Evolutionary conservation across 257 asterid genomes (phyloP).

Genomic region (Jasminum sambac): DNA sequence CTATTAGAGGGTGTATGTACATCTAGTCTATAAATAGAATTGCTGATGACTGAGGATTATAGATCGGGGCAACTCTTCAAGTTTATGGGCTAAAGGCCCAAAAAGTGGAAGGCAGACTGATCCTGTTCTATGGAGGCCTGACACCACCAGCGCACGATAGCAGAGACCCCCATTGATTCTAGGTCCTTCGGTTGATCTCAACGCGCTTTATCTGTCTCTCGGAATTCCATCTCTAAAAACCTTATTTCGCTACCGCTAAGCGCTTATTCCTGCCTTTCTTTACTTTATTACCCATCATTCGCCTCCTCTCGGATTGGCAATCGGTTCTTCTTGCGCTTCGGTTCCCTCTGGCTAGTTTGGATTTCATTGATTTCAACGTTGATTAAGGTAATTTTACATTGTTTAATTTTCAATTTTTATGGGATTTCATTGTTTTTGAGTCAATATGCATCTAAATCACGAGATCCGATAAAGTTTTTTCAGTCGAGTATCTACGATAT

Average conservation of each 20-base stretch:
- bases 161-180: constrained; percentile 36
- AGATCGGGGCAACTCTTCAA: neutral
- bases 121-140: neutral
- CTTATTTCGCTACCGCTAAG: constrained; percentile 23
- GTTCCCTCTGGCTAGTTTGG: constrained; percentile 1
- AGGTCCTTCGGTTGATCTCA: constrained; percentile 44
- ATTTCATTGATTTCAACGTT: constrained; percentile 15
- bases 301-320: constrained; percentile 31
- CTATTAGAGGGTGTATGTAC: too few species aligned
- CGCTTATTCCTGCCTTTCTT: constrained; percentile 5
- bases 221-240: constrained; percentile 17
- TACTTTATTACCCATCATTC: constrained; percentile 18
- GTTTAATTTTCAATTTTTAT: neutral
- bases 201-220: constrained; percentile 35
- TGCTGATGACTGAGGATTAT: too few species aligned
- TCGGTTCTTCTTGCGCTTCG: constrained; percentile 13
- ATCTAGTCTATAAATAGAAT: too few species aligned
- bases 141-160: constrained; percentile 46
- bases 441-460: neutral
- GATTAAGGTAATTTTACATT: neutral
- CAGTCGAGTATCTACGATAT: neutral
- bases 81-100: neutral
- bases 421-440: neutral
- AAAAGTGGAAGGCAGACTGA: neutral
- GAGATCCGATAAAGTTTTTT: neutral